A percentile compares a stretch with the other conserved stretches of the same genome.
Evolutionary conservation across 441 rosid species (phyloP).

Genomic region (Adansonia grandidieri): DNA sequence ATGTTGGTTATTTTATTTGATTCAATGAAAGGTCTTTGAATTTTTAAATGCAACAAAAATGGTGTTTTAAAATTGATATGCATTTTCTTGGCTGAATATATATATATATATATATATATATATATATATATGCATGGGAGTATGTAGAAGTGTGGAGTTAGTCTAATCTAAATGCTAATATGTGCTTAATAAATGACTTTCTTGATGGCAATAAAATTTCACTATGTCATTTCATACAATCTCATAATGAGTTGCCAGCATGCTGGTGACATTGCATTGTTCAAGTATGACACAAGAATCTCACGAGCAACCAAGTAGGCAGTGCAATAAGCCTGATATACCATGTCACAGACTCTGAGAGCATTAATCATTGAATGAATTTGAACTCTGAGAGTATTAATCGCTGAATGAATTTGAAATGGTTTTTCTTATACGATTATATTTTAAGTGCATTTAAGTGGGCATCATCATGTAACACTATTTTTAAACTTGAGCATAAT

Average conservation of each 20-base stretch:
- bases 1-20: constrained; percentile 1
- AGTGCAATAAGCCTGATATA: not conserved
- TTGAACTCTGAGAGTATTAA: too few species aligned
- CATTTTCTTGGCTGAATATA: not conserved
- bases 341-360: not conserved
- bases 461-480: not conserved
- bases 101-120: too few species aligned
- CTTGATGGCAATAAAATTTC: constrained; percentile 1
- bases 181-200: not conserved
- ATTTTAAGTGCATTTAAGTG: not conserved
- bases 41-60: constrained; percentile 8
- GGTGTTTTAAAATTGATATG: not conserved
- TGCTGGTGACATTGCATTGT: not conserved
- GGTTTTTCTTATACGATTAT: not conserved
- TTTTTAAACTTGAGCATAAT: not conserved
- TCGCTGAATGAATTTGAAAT: not conserved
- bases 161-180: not conserved
- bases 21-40: not conserved
- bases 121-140: not conserved
- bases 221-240: not conserved
- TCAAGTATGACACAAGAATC: not conserved
- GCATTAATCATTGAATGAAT: not conserved
- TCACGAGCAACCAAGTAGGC: not conserved
- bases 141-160: not conserved
- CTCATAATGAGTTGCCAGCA: not conserved